These are phyloP conservation scores for Miamiensis avidus DNA, from an alignment of 169 alveolate species.

Conservation along the genomic window DNA sequence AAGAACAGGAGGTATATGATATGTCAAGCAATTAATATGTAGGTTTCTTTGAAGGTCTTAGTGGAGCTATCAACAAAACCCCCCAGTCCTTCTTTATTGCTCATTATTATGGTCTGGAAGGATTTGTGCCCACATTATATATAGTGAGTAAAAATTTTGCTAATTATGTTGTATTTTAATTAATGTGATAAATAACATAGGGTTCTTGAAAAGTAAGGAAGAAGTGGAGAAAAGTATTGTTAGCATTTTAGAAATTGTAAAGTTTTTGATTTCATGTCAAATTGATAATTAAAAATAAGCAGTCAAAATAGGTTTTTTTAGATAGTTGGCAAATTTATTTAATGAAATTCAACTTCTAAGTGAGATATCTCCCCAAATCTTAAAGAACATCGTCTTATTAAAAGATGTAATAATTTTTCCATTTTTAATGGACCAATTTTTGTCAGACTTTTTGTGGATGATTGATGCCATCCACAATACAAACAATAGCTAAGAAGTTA, in stretches of 20 bases:
- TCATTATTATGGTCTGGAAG: background rate
- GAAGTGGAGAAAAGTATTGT: background rate
- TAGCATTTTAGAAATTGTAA: background rate
- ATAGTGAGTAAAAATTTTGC: background rate
- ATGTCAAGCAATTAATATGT: no score
- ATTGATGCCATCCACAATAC: background rate
- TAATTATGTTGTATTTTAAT: no score
- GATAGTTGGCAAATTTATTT: background rate
- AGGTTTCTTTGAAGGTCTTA: background rate
- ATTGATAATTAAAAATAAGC: background rate
- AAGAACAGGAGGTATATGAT: background rate
- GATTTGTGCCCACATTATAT: background rate
- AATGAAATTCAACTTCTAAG: background rate
- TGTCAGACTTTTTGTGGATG: background rate
- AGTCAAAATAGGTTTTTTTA: background rate
- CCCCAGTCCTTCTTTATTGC: background rate
- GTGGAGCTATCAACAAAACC: background rate
- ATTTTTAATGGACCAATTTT: background rate
- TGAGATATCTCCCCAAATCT: background rate
- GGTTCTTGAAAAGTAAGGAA: background rate
- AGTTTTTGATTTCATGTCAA: no score
- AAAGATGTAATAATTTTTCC: background rate
- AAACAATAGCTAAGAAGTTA: no score
- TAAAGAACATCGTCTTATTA: background rate
- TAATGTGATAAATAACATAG: no score